Evolutionary conservation across 768 basidiomycete species (phyloP).

Genomic region (Leccinum barrowsii): DNA sequence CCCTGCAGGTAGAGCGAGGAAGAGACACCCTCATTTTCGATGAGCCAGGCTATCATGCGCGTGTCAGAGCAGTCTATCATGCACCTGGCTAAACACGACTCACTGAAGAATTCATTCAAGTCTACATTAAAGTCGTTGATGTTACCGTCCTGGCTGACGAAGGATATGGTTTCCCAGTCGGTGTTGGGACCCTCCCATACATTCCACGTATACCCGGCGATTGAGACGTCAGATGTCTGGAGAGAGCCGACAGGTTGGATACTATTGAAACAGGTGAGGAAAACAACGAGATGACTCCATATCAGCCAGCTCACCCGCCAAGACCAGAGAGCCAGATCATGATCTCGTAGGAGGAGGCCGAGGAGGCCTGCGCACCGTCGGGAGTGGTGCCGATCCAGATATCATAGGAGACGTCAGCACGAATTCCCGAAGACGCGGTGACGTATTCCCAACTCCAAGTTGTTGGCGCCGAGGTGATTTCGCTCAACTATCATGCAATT

Average conservation of each 20-base stretch:
- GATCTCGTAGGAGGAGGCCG: constrained; percentile 50
- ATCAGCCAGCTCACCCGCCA: constrained; percentile 40
- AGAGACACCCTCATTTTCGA: constrained; percentile 45
- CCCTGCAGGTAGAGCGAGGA: constrained; percentile 47
- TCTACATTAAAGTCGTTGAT: constrained; percentile 51
- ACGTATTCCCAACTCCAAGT: constrained; percentile 51
- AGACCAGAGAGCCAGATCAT: constrained; percentile 62
- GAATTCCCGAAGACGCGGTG: constrained; percentile 40
- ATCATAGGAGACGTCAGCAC: constrained; percentile 58
- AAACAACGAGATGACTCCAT: background rate
- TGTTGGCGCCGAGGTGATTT: constrained; percentile 44
- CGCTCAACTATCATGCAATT: constrained; percentile 33
- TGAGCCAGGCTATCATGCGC: constrained; percentile 39
- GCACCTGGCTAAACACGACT: constrained; percentile 10
- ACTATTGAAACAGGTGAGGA: constrained; percentile 26
- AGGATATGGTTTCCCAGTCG: constrained; percentile 56
- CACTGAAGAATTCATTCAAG: constrained; percentile 54
- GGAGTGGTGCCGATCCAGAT: constrained; percentile 49
- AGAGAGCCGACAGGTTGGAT: constrained; percentile 54
- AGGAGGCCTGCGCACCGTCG: constrained; percentile 43
- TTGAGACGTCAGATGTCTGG: constrained; percentile 35
- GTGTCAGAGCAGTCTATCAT: background rate
- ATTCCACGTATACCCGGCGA: constrained; percentile 53
- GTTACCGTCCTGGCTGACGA: constrained; percentile 46
- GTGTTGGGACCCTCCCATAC: constrained; percentile 52